Conservation (phyloP, 2,329 filamentous ascomycete species). For the Incumbomyces lentus region DNA sequence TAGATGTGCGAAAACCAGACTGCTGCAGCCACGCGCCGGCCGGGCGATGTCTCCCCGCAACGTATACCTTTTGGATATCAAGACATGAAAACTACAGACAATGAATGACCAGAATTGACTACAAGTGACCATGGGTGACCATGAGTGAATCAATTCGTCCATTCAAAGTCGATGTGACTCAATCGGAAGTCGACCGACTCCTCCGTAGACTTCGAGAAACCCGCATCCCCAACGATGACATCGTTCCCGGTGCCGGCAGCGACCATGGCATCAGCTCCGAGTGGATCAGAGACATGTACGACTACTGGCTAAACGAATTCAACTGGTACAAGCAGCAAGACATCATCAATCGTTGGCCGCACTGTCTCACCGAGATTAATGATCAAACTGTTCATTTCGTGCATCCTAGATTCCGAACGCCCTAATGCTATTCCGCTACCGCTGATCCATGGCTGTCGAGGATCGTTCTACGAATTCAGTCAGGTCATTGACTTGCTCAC, state of each 20-base stretch:
- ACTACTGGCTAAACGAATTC: constrained; percentile 11
- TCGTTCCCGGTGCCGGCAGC: constrained; percentile 11
- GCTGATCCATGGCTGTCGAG: constrained; percentile 30
- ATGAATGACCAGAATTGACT: too few species aligned
- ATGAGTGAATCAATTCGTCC: constrained; percentile 2
- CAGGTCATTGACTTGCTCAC: constrained; percentile 23
- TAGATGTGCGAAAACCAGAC: too few species aligned
- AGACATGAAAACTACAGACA: too few species aligned
- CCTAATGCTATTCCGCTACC: constrained; percentile 27
- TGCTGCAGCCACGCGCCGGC: too few species aligned
- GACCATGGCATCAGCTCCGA: constrained; percentile 11
- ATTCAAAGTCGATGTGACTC: constrained; percentile 12
- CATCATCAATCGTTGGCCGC: constrained; percentile 8
- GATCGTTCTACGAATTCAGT: constrained; percentile 27
- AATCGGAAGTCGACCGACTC: constrained; percentile 11
- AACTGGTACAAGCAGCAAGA: constrained; percentile 10
- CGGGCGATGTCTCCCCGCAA: too few species aligned
- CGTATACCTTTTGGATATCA: too few species aligned
- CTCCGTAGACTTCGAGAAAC: constrained; percentile 10
- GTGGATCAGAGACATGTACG: constrained; percentile 10
- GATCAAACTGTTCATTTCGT: constrained; percentile 18
- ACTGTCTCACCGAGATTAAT: constrained; percentile 8
- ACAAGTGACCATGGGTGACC: too few species aligned
- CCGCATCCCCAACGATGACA: constrained; percentile 9
- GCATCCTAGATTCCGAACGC: constrained; percentile 13